phyloP scores from a whole-genome alignment of 1,284 basidiomycete species.

The Fomitopsis schrenkii region DNA sequence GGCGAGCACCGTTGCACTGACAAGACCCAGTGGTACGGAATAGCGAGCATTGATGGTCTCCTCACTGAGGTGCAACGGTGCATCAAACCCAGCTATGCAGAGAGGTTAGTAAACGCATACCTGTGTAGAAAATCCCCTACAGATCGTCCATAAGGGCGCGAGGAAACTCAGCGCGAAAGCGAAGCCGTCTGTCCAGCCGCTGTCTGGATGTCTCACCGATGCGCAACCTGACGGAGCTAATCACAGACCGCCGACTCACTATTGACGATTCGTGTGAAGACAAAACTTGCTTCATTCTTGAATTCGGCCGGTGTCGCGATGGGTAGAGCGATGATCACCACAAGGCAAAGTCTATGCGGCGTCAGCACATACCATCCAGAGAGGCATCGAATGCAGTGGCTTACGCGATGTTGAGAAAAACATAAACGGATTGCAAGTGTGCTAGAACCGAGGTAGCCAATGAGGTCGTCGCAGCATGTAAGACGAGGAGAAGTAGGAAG shows the following conservation, averaged over 20 bases:
- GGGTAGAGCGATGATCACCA: slow-evolving; percentile 74
- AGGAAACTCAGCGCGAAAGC: slow-evolving; percentile 76
- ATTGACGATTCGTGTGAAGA: slow-evolving; percentile 53
- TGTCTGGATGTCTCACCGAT: slow-evolving; percentile 25
- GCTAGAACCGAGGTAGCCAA: slow-evolving; percentile 66
- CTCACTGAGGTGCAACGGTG: slow-evolving; percentile 41
- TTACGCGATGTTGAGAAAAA: slow-evolving; percentile 64
- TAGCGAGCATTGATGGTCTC: slow-evolving; percentile 69
- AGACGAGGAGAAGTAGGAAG: slow-evolving; percentile 53
- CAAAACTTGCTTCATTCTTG: slow-evolving; percentile 64
- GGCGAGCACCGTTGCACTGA: slow-evolving; percentile 53
- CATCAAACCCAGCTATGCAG: slow-evolving; percentile 8
- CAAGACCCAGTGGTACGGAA: slow-evolving; percentile 76
- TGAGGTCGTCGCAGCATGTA: slow-evolving; percentile 61
- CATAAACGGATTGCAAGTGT: slow-evolving; percentile 70
- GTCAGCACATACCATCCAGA: neutral
- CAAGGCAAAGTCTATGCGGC: slow-evolving; percentile 54
- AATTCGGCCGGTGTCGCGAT: slow-evolving; percentile 63
- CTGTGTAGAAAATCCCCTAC: slow-evolving; percentile 7
- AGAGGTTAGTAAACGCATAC: too few species aligned
- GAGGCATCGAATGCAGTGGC: slow-evolving; percentile 16
- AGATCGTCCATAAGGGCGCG: slow-evolving; percentile 64
- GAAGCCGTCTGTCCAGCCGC: slow-evolving; percentile 62
- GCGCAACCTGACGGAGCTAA: neutral
- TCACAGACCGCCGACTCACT: slow-evolving; percentile 11